Base-by-base conservation (phyloP, 805 yeast species). In the Zygosaccharomyces gambellarensis region DNA sequence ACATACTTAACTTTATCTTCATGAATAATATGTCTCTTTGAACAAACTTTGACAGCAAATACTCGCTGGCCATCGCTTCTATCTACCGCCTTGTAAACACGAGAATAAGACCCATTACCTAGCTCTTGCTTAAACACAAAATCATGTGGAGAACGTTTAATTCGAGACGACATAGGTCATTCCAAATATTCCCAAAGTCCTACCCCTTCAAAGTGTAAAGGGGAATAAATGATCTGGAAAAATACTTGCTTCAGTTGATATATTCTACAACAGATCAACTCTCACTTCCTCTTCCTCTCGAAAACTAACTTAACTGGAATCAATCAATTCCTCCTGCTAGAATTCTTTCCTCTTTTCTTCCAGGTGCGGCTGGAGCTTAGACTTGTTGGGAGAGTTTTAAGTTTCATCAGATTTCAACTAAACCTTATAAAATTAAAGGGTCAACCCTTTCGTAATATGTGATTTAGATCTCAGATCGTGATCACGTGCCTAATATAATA, bases 61-160 rank as follows among this genome's bases (percentile, higher is more conserved):
- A 89, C 82, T 51, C 56, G 56, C 21, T 55, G 56, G 7, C 44
- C 39, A 41, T 55, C 54, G 38, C 56, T 83, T 78, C 62, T 81
- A 83, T 92, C 97, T 4, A 85, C 73, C 0, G 96, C 99, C 50
- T 87, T 85, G 59, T 81, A 87, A 8, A 92, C 99, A 5, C 95
- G 88, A 9, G 98, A 90, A 64, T 92, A 94, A 6, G 97, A 89
- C 1, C 99, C 99, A 64, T 89, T 96, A 4, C 99, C 99, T 22
- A 94, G 47, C 47, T 63, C 63, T 39, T 66, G 64, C 40, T 63
- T 55, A 43, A 68, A 68, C 28, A 64, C 53, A 43, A 66, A 68
- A 56, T 67, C 70, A 39, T 58, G 60, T 23, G 71, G 67, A 19
- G 70, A 59, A 47, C 68, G 61, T 52, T 65, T 67, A 30, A 34